A percentile compares a stretch with the other conserved stretches of the same genome.
phyloP scores from a whole-genome alignment of 192 early-diverging fungal genomes.

The Gamsiella multidivaricata region DNA sequence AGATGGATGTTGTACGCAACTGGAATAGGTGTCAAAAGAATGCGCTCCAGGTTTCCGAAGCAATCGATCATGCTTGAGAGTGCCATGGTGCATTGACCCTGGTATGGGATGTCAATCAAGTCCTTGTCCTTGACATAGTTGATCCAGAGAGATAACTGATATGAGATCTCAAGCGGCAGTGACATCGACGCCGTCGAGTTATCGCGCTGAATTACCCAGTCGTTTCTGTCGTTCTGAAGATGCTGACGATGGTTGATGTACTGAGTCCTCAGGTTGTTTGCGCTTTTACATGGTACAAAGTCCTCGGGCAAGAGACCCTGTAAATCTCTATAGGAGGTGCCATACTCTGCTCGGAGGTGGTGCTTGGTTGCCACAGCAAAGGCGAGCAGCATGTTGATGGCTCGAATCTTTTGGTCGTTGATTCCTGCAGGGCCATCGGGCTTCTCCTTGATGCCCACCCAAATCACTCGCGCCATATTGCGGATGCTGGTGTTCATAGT shows the following conservation, averaged over 20 bases:
- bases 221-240: constrained; percentile 22
- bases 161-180: constrained; percentile 60
- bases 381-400: constrained; percentile 66
- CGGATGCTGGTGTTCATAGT: constrained; percentile 70
- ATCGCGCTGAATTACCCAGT: constrained; percentile 45
- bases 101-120: constrained; percentile 63
- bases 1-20: constrained; percentile 80
- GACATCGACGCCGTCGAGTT: constrained; percentile 58
- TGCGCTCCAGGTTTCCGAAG: constrained; percentile 73
- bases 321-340: constrained; percentile 68
- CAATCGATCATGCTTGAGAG: constrained; percentile 69
- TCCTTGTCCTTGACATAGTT: constrained; percentile 57
- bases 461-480: constrained; percentile 76
- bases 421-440: constrained; percentile 47
- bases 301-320: constrained; percentile 66
- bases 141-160: constrained; percentile 62
- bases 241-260: constrained; percentile 44
- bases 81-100: constrained; percentile 58
- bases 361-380: constrained; percentile 68
- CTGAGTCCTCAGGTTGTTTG: constrained; percentile 45
- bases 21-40: constrained; percentile 81
- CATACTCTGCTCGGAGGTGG: constrained; percentile 70
- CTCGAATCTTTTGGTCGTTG: constrained; percentile 66
- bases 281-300: constrained; percentile 58
- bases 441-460: constrained; percentile 68